Percentiles rank a stretch among this genome's conserved stretches.
phyloP scores from a whole-genome alignment of 805 yeast genomes.

The Candida saitoana region DNA sequence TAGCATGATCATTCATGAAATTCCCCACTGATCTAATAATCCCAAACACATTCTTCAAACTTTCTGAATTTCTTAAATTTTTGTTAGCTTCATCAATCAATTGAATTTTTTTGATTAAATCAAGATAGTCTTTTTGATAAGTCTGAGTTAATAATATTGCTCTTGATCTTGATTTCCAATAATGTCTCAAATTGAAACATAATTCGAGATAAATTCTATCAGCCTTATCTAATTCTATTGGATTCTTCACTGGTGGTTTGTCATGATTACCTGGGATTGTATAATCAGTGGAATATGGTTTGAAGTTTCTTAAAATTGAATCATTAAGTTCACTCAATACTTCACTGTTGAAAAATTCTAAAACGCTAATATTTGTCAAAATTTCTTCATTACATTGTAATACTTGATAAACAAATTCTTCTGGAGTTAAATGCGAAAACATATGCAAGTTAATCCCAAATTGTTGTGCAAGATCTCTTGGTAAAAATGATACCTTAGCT shows the following conservation, averaged over 20 bases:
- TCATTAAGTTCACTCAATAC: slow-evolving; percentile 73
- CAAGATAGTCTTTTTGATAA: slow-evolving; percentile 75
- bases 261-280: slow-evolving; percentile 43
- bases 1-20: slow-evolving; percentile 90
- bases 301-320: slow-evolving; percentile 63
- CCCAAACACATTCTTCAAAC: slow-evolving; percentile 69
- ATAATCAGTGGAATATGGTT: slow-evolving; percentile 70
- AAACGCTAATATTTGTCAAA: slow-evolving; percentile 61
- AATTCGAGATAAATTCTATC: slow-evolving; percentile 82
- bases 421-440: slow-evolving; percentile 59
- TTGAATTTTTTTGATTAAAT: slow-evolving; percentile 62
- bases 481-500: slow-evolving; percentile 57
- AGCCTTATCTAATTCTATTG: slow-evolving; percentile 74
- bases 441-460: slow-evolving; percentile 90
- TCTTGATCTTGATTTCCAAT: slow-evolving; percentile 90
- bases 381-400: slow-evolving; percentile 73
- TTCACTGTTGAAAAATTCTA: slow-evolving; percentile 79
- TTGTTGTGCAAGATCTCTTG: slow-evolving; percentile 87
- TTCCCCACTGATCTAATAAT: slow-evolving; percentile 90
- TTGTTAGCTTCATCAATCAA: slow-evolving; percentile 70
- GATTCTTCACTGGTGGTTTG: slow-evolving; percentile 56
- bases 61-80: slow-evolving; percentile 60
- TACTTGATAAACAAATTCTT: slow-evolving; percentile 64
- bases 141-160: slow-evolving; percentile 68
- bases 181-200: slow-evolving; percentile 76